These are phyloP conservation scores for Apophysomyces ossiformis DNA, from an alignment of 371 early-diverging fungal species.

Conservation along the genomic window DNA sequence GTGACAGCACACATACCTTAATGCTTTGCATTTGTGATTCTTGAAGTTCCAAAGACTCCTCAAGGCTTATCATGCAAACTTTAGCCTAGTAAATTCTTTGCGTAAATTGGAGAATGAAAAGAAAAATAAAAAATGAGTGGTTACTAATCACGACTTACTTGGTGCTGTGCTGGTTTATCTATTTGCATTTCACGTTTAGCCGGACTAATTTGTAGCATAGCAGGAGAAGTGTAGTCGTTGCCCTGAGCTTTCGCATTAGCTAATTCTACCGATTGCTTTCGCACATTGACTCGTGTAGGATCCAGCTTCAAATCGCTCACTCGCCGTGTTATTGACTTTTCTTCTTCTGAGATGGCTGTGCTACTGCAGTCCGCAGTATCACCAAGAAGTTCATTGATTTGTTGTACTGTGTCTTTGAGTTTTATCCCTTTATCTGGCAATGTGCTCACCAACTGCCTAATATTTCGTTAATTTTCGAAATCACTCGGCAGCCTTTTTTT, in stretches of 20 bases:
- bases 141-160: neutral
- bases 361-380: neutral
- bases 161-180: constrained; percentile 1
- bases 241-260: constrained; percentile 17
- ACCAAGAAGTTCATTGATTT: constrained; percentile 26
- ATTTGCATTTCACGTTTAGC: neutral
- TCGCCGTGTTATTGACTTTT: constrained; percentile 17
- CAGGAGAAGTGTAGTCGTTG: neutral
- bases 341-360: constrained; percentile 10
- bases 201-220: constrained; percentile 6
- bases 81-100: constrained; percentile 3
- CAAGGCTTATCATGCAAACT: constrained; percentile 39
- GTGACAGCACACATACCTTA: constrained; percentile 19
- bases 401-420: constrained; percentile 29
- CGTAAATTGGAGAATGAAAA: neutral
- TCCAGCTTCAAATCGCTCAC: constrained; percentile 25
- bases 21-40: constrained; percentile 37
- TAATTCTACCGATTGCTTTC: constrained; percentile 22
- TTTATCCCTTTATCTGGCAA: constrained; percentile 48
- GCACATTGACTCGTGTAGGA: constrained; percentile 15
- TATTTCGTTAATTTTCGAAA: neutral
- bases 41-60: constrained; percentile 44
- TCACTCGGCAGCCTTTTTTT: neutral
- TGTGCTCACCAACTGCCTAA: constrained; percentile 19
- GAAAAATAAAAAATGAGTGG: too few species aligned